Evolutionary conservation across 2,329 filamentous ascomycete species (phyloP).

Genomic region (Camillea tinctor): DNA sequence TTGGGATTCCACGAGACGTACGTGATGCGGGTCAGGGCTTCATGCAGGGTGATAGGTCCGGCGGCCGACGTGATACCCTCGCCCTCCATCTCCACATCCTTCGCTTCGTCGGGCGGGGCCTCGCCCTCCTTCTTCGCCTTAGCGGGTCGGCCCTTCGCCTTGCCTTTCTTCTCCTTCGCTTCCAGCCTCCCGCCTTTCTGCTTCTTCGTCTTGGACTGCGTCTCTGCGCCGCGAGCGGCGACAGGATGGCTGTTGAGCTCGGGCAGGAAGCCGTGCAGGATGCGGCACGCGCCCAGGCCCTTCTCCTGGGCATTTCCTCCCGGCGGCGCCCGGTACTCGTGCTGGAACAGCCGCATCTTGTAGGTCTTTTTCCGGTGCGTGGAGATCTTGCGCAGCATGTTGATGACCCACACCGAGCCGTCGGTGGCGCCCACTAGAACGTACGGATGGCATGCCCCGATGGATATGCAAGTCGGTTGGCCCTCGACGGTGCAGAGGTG

Average conservation of each 20-base stretch:
- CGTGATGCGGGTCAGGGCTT: conserved; percentile 62
- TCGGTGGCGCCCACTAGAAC: conserved; percentile 53
- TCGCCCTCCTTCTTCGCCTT: conserved; percentile 22
- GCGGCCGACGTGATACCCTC: conserved; percentile 25
- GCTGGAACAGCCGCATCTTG: conserved; percentile 50
- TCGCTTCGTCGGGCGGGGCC: conserved; percentile 24
- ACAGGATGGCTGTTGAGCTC: conserved; percentile 50
- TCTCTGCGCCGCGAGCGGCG: conserved; percentile 34
- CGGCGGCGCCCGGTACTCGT: conserved; percentile 47
- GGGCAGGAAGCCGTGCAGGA: conserved; percentile 50
- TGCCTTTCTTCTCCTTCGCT: conserved; percentile 20
- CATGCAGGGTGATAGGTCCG: conserved; percentile 52
- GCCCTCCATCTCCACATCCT: conserved; percentile 26
- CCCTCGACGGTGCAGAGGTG: conserved; percentile 52
- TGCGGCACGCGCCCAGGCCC: conserved; percentile 46
- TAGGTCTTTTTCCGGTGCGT: conserved; percentile 39
- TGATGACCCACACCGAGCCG: conserved; percentile 51
- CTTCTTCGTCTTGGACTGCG: conserved; percentile 27
- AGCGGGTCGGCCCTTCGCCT: conserved; percentile 20
- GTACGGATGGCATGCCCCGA: conserved; percentile 52
- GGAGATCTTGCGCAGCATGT: conserved; percentile 44
- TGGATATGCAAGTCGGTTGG: conserved; percentile 48
- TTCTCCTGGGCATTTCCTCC: conserved; percentile 2
- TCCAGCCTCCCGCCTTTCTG: conserved; percentile 37
- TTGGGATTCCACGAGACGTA: conserved; percentile 69